Conservation (phyloP, 805 yeast species). For the Ogataea degrootiae region DNA sequence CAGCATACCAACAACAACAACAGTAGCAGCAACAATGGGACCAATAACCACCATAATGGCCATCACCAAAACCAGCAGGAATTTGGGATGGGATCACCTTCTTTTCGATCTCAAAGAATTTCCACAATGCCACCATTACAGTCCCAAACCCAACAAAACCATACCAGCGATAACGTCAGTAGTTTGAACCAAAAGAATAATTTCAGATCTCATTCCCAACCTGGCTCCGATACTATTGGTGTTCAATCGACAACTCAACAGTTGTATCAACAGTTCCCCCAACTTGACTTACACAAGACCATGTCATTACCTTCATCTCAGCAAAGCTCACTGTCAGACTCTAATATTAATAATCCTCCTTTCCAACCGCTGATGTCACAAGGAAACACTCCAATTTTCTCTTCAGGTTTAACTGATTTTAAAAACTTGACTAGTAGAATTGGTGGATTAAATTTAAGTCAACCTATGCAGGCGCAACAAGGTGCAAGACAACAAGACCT, state of each 20-base stretch:
- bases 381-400: constrained; percentile 10
- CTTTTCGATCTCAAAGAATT: constrained; percentile 2
- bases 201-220: constrained; percentile 7
- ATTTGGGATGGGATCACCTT: constrained; percentile 1
- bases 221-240: not conserved
- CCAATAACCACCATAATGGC: not conserved
- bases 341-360: constrained; percentile 12
- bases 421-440: constrained; percentile 15
- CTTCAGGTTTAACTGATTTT: constrained; percentile 11
- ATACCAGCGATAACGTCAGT: not conserved
- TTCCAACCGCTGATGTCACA: constrained; percentile 17
- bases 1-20: constrained; percentile 9
- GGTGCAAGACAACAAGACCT: not conserved
- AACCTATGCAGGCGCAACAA: not conserved
- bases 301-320: constrained; percentile 10
- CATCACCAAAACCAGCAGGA: constrained; percentile 1
- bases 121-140: not conserved
- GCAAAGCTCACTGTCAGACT: constrained; percentile 11
- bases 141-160: not conserved
- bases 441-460: constrained; percentile 18
- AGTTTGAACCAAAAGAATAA: constrained; percentile 3
- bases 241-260: not conserved
- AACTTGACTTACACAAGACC: constrained; percentile 12
- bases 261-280: constrained; percentile 5
- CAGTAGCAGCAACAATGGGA: constrained; percentile 1